phyloP scores from a whole-genome alignment of 2,329 filamentous ascomycete species.

The Curvularia hawaiiensis region DNA sequence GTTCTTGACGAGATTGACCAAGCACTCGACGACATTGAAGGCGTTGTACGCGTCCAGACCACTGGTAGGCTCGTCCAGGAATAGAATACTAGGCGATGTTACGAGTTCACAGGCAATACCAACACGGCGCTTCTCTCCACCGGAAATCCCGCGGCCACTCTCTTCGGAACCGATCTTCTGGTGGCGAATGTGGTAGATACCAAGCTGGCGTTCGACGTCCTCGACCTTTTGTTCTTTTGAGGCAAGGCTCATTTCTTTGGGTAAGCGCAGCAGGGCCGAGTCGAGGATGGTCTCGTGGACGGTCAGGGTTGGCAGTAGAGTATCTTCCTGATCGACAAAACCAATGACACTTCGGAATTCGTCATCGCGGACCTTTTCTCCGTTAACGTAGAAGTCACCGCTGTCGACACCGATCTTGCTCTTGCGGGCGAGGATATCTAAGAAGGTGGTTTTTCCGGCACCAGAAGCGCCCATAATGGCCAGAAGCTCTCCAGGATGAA shows the following conservation, averaged over 20 bases:
- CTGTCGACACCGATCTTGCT: slow-evolving; percentile 84
- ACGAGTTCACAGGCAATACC: slow-evolving; percentile 98
- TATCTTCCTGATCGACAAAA: slow-evolving; percentile 98
- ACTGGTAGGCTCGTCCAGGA: slow-evolving; percentile 96
- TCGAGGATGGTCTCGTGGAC: slow-evolving; percentile 98
- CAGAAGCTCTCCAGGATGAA: slow-evolving; percentile 93
- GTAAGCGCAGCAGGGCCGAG: slow-evolving; percentile 89
- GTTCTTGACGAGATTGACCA: slow-evolving; percentile 91
- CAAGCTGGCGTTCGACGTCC: slow-evolving; percentile 94
- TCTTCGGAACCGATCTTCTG: slow-evolving; percentile 97
- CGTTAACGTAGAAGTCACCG: slow-evolving; percentile 91
- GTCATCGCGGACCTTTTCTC: slow-evolving; percentile 80
- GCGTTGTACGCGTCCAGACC: slow-evolving; percentile 96
- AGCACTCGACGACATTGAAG: slow-evolving; percentile 95
- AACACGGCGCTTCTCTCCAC: slow-evolving; percentile 93
- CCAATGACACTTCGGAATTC: slow-evolving; percentile 93
- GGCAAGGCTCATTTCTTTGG: slow-evolving; percentile 82
- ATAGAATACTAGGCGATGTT: slow-evolving; percentile 94
- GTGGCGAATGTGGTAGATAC: slow-evolving; percentile 91
- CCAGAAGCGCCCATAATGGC: slow-evolving; percentile 99
- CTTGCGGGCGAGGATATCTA: slow-evolving; percentile 94
- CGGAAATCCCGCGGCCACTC: slow-evolving; percentile 92
- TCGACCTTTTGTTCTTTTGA: slow-evolving; percentile 91
- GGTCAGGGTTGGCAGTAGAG: slow-evolving; percentile 92
- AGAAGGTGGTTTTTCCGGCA: slow-evolving; percentile 94